Evolutionary conservation across 2,329 filamentous ascomycete species (phyloP).

Genomic region (Clonostachys rhizophaga): DNA sequence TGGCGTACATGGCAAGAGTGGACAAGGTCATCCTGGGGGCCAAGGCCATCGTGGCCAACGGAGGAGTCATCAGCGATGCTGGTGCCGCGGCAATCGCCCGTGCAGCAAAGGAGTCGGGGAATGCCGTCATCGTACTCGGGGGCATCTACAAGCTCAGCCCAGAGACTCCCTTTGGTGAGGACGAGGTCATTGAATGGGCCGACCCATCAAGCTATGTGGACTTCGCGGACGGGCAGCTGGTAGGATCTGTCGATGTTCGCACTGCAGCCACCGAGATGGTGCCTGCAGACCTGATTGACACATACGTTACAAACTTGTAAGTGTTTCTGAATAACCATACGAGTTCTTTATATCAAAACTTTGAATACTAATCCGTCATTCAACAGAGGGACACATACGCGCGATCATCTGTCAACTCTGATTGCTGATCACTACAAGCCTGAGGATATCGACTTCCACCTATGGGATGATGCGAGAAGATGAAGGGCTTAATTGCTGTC

Average conservation of each 20-base stretch:
- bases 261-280: slow-evolving; percentile 83
- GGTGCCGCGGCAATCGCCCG: slow-evolving; percentile 82
- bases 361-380: background rate
- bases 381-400: slow-evolving; percentile 59
- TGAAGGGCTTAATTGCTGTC: too few relatives aligned
- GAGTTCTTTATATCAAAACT: slow-evolving; percentile 4
- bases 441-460: slow-evolving; percentile 63
- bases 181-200: slow-evolving; percentile 81
- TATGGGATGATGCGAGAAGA: slow-evolving; percentile 24
- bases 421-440: slow-evolving; percentile 72
- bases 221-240: slow-evolving; percentile 75
- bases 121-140: slow-evolving; percentile 81
- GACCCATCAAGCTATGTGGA: slow-evolving; percentile 71
- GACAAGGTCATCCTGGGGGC: slow-evolving; percentile 93
- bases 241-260: slow-evolving; percentile 68
- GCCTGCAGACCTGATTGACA: slow-evolving; percentile 67
- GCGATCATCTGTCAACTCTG: slow-evolving; percentile 68
- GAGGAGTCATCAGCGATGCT: slow-evolving; percentile 76
- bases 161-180: slow-evolving; percentile 78
- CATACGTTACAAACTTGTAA: slow-evolving; percentile 77
- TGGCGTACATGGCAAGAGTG: slow-evolving; percentile 90
- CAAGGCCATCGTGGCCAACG: slow-evolving; percentile 82
- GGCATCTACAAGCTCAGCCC: slow-evolving; percentile 94
- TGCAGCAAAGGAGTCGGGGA: slow-evolving; percentile 76
- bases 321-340: slow-evolving; percentile 10